Evolutionary conservation across 108 stramenopile species (phyloP).

Genomic region (Cyclostephanos invisitatus): DNA sequence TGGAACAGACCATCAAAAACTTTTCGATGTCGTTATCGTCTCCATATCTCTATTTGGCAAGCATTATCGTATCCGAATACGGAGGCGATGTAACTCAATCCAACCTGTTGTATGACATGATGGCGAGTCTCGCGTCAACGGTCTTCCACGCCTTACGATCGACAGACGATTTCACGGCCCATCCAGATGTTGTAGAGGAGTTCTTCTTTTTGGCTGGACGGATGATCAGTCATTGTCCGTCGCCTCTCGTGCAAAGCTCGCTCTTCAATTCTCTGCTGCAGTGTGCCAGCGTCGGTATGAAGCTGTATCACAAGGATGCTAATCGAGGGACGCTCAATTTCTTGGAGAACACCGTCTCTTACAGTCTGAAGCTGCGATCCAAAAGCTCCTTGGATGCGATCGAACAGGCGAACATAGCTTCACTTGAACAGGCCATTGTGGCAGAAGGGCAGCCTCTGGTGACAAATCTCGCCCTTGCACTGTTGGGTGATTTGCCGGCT

Average conservation of each 20-base stretch:
- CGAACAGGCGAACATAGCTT: conserved; percentile 44
- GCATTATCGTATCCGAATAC: conserved; percentile 88
- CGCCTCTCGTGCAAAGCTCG: conserved; percentile 64
- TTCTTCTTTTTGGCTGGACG: conserved; percentile 91
- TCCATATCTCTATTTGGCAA: conserved; percentile 88
- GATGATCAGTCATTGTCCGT: conserved; percentile 82
- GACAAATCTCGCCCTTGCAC: conserved; percentile 58
- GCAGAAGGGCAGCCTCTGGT: conserved; percentile 74
- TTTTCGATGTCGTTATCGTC: conserved; percentile 74
- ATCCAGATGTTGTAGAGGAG: conserved; percentile 97
- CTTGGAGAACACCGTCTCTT: conserved; percentile 68
- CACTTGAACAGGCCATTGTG: conserved; percentile 63
- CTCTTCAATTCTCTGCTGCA: conserved; percentile 71
- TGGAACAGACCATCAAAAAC: conserved; percentile 68
- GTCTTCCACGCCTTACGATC: conserved; percentile 62
- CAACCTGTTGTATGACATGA: conserved; percentile 69
- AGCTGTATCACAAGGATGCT: conserved; percentile 84
- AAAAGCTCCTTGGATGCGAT: conserved; percentile 27
- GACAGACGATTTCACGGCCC: conserved; percentile 76
- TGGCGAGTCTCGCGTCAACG: conserved; percentile 60
- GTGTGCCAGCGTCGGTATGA: conserved; percentile 80
- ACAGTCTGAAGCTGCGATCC: conserved; percentile 58
- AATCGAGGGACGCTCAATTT: conserved; percentile 85
- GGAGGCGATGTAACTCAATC: conserved; percentile 57
- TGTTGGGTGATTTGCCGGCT: conserved; percentile 82